Percentiles rank a stretch among this genome's conserved stretches.
phyloP scores from a whole-genome alignment of 371 early-diverging fungal species.

The Caulochytrium protostelioides region DNA sequence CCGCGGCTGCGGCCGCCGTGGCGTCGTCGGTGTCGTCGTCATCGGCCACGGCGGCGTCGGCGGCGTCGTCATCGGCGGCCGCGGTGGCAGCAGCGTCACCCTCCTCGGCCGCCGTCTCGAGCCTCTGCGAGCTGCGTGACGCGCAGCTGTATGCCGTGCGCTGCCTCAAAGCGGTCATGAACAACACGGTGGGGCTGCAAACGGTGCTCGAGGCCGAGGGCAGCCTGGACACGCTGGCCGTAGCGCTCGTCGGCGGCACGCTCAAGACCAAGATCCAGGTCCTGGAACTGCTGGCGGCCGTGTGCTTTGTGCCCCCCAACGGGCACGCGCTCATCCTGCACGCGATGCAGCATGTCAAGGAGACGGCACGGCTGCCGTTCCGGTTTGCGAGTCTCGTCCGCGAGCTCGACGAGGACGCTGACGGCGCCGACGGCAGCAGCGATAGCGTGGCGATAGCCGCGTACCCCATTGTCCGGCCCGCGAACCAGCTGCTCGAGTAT shows the following conservation, averaged over 20 bases:
- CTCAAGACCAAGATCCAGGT: slow-evolving; percentile 3
- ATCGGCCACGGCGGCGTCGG: neutral
- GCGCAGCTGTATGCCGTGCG: slow-evolving; percentile 3
- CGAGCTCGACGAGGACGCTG: slow-evolving; percentile 1
- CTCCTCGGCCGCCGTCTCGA: neutral
- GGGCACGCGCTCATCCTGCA: slow-evolving; percentile 8
- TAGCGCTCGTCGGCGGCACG: slow-evolving; percentile 1
- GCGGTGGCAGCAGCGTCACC: neutral
- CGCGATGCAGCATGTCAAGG: slow-evolving; percentile 2
- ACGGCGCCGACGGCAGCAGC: slow-evolving; percentile 2
- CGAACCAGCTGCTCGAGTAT: neutral
- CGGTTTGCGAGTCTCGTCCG: slow-evolving; percentile 6
- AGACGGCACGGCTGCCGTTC: neutral
- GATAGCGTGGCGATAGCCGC: neutral
- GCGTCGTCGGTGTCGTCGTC: slow-evolving; percentile 1
- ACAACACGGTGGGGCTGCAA: slow-evolving; percentile 7
- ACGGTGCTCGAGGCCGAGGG: slow-evolving; percentile 3
- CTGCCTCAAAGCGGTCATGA: slow-evolving; percentile 11
- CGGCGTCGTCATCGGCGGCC: neutral
- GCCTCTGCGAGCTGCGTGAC: slow-evolving; percentile 3
- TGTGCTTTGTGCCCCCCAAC: slow-evolving; percentile 11
- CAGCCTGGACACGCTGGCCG: slow-evolving; percentile 6
- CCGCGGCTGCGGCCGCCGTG: neutral
- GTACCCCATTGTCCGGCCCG: neutral
- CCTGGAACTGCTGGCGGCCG: slow-evolving; percentile 12